Percentiles rank a stretch among this genome's conserved stretches.
Evolutionary conservation across 2,329 filamentous ascomycete species (phyloP).

Genomic region (Arthrinium phaeospermum): DNA sequence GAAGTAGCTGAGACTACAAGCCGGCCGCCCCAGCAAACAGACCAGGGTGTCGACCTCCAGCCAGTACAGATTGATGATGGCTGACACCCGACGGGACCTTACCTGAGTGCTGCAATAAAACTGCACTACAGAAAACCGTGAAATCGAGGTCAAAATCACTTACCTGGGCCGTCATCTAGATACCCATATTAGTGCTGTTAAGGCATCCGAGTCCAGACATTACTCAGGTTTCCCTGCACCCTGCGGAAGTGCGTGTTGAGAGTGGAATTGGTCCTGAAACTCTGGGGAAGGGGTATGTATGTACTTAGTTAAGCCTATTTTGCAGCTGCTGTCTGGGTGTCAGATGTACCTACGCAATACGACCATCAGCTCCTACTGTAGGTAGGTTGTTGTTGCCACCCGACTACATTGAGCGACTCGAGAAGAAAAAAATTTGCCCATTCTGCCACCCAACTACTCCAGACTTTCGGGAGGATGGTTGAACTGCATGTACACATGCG

Average conservation of each 20-base stretch:
- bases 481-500: slow-evolving; percentile 12
- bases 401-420: slow-evolving; percentile 2
- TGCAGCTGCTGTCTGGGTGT: neutral
- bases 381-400: slow-evolving; percentile 1
- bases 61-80: neutral
- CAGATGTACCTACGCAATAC: neutral
- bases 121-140: neutral
- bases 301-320: neutral
- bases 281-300: neutral
- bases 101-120: neutral
- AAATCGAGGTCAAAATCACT: neutral
- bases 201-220: neutral
- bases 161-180: neutral
- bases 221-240: neutral
- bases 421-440: slow-evolving; percentile 1
- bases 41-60: neutral
- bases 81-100: too few relatives aligned
- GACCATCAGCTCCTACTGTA: neutral
- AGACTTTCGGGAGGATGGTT: neutral
- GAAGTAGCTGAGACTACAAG: neutral
- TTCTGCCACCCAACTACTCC: slow-evolving; percentile 7
- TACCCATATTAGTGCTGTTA: neutral
- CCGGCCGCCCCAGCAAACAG: neutral
- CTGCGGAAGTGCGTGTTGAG: neutral
- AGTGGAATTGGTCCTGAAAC: neutral